A percentile compares a stretch with the other conserved stretches of the same genome.
phyloP scores from a whole-genome alignment of 192 early-diverging fungal species.

The Irineochytrium annulatum region DNA sequence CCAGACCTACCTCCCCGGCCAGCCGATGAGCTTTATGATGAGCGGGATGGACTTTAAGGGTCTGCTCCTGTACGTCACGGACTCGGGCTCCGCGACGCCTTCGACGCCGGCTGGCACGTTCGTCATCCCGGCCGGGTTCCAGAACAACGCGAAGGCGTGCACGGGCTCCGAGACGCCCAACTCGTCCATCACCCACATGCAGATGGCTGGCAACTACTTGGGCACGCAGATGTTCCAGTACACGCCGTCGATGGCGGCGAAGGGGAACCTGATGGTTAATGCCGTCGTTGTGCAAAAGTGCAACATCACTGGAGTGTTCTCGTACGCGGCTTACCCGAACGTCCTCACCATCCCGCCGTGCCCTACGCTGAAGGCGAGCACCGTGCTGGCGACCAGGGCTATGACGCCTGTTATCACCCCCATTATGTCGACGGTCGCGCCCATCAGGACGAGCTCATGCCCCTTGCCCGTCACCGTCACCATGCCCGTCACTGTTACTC shows the following conservation, averaged over 20 bases:
- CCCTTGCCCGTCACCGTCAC: background rate
- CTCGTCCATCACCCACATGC: slow-evolving; percentile 7
- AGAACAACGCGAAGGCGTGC: slow-evolving; percentile 9
- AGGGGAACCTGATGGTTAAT: background rate
- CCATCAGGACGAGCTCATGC: no score
- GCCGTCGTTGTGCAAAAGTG: slow-evolving; percentile 6
- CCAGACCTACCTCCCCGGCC: background rate
- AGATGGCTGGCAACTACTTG: background rate
- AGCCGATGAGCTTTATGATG: background rate
- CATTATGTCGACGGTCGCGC: no score
- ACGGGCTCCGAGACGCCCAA: slow-evolving; percentile 1
- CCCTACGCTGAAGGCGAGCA: background rate
- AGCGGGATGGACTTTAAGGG: background rate
- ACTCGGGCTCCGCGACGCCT: background rate
- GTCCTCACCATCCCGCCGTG: background rate
- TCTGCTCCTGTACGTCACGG: slow-evolving; percentile 8
- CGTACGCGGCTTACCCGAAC: background rate
- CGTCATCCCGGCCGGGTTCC: background rate
- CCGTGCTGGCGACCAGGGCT: background rate
- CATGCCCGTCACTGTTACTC: no score
- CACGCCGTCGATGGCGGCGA: background rate
- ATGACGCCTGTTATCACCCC: no score
- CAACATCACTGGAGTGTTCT: background rate
- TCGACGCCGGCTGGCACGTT: background rate
- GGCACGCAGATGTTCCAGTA: background rate